A percentile compares a stretch with the other conserved stretches of the same genome.
Evolutionary conservation across 2,329 filamentous ascomycete genomes (phyloP).

Genomic region (Penicillium glabrum): DNA sequence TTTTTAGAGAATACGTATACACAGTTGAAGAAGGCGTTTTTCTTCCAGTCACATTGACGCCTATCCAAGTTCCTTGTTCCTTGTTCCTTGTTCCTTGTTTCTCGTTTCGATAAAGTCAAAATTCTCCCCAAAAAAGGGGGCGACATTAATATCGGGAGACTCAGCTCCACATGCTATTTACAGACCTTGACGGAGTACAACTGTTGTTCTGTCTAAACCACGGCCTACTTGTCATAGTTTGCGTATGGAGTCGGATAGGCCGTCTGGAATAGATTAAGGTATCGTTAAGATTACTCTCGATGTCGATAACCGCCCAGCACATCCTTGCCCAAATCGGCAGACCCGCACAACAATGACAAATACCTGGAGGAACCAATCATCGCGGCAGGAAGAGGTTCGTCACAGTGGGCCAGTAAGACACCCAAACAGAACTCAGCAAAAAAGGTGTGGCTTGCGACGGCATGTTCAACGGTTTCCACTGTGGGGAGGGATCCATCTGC

Average conservation of each 20-base stretch:
- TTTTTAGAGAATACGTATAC: not conserved
- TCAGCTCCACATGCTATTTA: not conserved
- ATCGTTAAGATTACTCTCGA: constrained; percentile 8
- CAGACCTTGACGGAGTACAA: not conserved
- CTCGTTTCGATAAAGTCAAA: not conserved
- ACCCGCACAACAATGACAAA: constrained; percentile 22
- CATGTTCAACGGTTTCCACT: constrained; percentile 26
- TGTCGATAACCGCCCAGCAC: constrained; percentile 15
- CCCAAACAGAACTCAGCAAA: constrained; percentile 12
- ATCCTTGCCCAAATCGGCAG: constrained; percentile 16
- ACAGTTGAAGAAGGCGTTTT: not conserved
- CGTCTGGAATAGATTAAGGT: constrained; percentile 22
- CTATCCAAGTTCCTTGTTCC: not conserved
- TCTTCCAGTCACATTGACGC: not conserved
- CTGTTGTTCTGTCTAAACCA: no score
- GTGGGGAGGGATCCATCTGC: constrained; percentile 17
- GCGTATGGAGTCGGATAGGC: not conserved
- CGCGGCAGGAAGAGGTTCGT: constrained; percentile 10
- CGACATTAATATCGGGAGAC: not conserved
- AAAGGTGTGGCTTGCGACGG: constrained; percentile 24
- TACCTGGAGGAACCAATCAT: constrained; percentile 19
- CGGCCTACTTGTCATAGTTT: not conserved
- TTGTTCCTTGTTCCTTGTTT: not conserved
- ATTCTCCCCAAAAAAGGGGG: not conserved
- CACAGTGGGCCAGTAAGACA: constrained; percentile 9